Evolutionary conservation across 371 early-diverging fungal genomes (phyloP).

Genomic region (Scutellospora calospora): DNA sequence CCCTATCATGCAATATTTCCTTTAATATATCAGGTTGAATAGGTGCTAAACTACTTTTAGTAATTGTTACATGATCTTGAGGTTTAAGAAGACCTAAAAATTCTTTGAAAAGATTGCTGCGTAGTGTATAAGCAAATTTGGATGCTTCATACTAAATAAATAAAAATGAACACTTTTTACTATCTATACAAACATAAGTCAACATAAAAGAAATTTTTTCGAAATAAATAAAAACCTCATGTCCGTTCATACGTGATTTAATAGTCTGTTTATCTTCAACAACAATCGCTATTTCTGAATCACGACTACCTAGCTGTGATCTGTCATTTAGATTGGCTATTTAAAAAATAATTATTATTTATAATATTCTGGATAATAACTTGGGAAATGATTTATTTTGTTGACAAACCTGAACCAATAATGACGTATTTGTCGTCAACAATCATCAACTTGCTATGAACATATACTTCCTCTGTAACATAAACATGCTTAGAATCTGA

Average conservation of each 20-base stretch:
- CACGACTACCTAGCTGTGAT: constrained; percentile 86
- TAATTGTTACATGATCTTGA: constrained; percentile 58
- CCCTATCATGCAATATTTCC: constrained; percentile 12
- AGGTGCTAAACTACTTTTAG: constrained; percentile 60
- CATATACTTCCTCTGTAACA: constrained; percentile 88
- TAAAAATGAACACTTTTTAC: neutral
- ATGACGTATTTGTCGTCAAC: constrained; percentile 87
- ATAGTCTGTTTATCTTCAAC: constrained; percentile 82
- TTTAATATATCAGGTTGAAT: constrained; percentile 48
- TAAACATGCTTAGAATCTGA: constrained; percentile 56
- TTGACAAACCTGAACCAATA: constrained; percentile 79
- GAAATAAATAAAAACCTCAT: constrained; percentile 55
- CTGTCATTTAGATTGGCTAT: constrained; percentile 92
- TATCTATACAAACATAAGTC: neutral
- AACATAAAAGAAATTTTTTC: constrained; percentile 23
- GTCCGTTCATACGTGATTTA: constrained; percentile 75
- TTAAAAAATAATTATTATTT: neutral
- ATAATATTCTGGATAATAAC: neutral
- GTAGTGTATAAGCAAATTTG: constrained; percentile 78
- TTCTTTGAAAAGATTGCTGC: constrained; percentile 85
- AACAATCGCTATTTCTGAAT: constrained; percentile 90
- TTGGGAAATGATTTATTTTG: neutral
- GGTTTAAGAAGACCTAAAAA: constrained; percentile 78
- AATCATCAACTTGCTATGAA: constrained; percentile 93
- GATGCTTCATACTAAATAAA: constrained; percentile 70